A percentile compares a stretch with the other conserved stretches of the same genome.
These are phyloP conservation scores for Panellus pusillus DNA, from an alignment of 768 basidiomycete species.

Conservation along the genomic window DNA sequence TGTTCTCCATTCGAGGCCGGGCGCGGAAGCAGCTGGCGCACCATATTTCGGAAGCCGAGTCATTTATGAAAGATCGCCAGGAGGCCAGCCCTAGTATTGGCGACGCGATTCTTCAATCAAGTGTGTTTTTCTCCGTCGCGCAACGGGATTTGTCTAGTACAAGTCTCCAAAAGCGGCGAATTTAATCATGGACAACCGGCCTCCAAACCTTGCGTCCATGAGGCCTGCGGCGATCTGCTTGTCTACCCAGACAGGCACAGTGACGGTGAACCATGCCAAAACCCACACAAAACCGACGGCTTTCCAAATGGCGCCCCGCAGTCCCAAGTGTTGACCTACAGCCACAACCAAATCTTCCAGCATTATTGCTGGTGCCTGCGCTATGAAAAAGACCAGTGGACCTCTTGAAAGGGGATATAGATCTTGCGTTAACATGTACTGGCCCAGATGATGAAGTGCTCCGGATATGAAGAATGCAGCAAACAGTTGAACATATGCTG, in stretches of 20 bases:
- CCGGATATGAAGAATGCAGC: slow-evolving; percentile 18
- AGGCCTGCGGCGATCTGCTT: slow-evolving; percentile 17
- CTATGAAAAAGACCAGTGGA: slow-evolving; percentile 28
- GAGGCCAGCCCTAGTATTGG: too few species aligned
- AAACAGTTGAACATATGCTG: slow-evolving; percentile 11
- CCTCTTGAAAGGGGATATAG: slow-evolving; percentile 14
- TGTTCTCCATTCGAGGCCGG: too few species aligned
- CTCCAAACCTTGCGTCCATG: slow-evolving; percentile 3
- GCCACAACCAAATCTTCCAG: slow-evolving; percentile 32
- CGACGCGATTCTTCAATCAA: too few species aligned
- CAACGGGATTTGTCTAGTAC: too few species aligned
- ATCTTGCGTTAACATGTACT: slow-evolving; percentile 11
- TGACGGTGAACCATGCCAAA: slow-evolving; percentile 26
- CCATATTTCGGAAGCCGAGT: too few species aligned
- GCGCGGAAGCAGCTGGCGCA: too few species aligned
- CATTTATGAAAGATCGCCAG: too few species aligned
- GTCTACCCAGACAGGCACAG: slow-evolving; percentile 24
- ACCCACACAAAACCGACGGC: slow-evolving; percentile 30
- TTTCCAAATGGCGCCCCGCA: slow-evolving; percentile 11
- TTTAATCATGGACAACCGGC: neutral
- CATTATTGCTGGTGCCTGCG: slow-evolving; percentile 35
- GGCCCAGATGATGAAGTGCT: slow-evolving; percentile 8
- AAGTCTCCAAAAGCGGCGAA: neutral
- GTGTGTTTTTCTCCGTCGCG: too few species aligned
- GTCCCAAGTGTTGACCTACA: slow-evolving; percentile 16